A percentile compares a stretch with the other conserved stretches of the same genome.
These are phyloP conservation scores for Erodium trifolium DNA, from an alignment of 441 rosid genomes.

Conservation along the genomic window DNA sequence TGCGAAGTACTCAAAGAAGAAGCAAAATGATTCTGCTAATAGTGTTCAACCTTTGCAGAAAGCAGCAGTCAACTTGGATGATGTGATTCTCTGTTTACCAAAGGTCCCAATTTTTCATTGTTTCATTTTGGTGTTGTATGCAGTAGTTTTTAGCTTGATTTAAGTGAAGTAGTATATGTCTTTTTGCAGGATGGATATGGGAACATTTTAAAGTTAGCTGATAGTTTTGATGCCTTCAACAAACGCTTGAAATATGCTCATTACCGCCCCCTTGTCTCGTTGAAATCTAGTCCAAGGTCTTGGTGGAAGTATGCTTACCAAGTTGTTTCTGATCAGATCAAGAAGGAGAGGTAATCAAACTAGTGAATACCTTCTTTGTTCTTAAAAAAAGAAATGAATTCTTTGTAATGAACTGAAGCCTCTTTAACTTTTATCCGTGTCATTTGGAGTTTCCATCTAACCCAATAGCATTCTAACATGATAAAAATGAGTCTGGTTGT, in stretches of 20 bases:
- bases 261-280: constrained; percentile 72
- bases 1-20: constrained; percentile 71
- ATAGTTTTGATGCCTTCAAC: constrained; percentile 84
- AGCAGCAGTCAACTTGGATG: constrained; percentile 83
- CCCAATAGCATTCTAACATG: neutral
- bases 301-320: constrained; percentile 97
- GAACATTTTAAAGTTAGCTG: constrained; percentile 84
- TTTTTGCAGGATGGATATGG: constrained; percentile 76
- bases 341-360: constrained; percentile 66
- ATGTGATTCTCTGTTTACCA: constrained; percentile 88
- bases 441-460: constrained; percentile 1
- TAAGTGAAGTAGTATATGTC: constrained; percentile 20
- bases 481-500: neutral
- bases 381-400: constrained; percentile 1
- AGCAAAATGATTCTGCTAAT: constrained; percentile 34
- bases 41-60: constrained; percentile 62
- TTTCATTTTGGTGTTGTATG: constrained; percentile 16
- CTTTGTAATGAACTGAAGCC: neutral
- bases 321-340: constrained; percentile 81
- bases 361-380: constrained; percentile 4
- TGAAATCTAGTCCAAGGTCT: constrained; percentile 60
- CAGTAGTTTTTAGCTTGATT: constrained; percentile 18
- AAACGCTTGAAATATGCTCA: constrained; percentile 87
- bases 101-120: constrained; percentile 46
- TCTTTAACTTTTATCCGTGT: neutral